Evolutionary conservation across 2,329 filamentous ascomycete species (phyloP), one percentile per base, ranked within the genome.

Genomic region (Cadophora sp.): DNA sequence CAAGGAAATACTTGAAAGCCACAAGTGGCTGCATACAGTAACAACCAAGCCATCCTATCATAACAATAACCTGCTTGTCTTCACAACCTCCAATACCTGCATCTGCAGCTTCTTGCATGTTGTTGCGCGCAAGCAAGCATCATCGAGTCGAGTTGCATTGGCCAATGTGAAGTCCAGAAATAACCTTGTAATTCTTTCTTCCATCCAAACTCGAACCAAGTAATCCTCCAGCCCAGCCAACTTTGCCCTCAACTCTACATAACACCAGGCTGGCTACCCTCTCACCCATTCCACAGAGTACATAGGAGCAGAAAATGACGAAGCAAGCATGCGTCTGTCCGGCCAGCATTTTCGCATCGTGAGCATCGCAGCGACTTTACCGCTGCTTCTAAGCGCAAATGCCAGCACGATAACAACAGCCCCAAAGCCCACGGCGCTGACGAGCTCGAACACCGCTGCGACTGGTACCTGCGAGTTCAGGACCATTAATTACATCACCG

Each of bases 401-500:
- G 66, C 69, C 48, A 73, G 65, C 43, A 68, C 72, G 29, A 74
- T 73, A 69, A 75, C 73, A 16, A 64, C 37, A 11, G 37, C 50
- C 9, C 62, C 50, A 16, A 64, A 53, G 16, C 19, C 40, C n/a
- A 43, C 62, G 1, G 31, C 50, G 14, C 43, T 50, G n/a, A 29
- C 29, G 29, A 56, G 19, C 14, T 22, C 50, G 19, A 40, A 37
- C 16, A 31, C 46, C 7, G 51, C 65, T 24, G 48, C 72, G 9
- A 40, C 69, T 26, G 71, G 68, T 19, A 78, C 75, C 2, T 79
- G 77, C 72, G 76, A 79, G 66, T 73, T 73, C 62, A 71, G 76
- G 64, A 78, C 76, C 1, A 78, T 79, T n/a, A 79, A 79, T 59
- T 77, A 79, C 62, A 79, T 79, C 56, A 79, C 77, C 58, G 76